phyloP scores from a whole-genome alignment of 441 rosid species.

The Geranium incanum region DNA sequence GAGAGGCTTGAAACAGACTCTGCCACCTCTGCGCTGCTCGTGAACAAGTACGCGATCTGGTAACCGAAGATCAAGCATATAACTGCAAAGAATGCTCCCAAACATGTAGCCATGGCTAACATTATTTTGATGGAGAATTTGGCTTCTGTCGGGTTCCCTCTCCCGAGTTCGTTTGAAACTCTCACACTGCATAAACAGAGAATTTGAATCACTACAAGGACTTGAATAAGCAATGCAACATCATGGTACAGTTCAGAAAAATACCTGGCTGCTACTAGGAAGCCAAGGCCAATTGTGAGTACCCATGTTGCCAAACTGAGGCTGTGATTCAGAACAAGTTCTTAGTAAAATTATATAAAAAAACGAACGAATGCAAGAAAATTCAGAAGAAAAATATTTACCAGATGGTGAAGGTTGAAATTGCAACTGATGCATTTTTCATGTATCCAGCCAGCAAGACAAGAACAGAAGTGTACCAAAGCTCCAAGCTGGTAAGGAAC shows the following conservation, averaged over 20 bases:
- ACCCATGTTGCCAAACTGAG: conserved; percentile 45
- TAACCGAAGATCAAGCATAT: conserved; percentile 26
- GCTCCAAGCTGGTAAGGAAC: conserved; percentile 39
- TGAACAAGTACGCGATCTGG: conserved; percentile 28
- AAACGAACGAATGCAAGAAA: background rate
- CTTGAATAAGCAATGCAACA: background rate
- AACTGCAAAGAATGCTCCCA: conserved; percentile 30
- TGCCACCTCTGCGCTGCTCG: conserved; percentile 26
- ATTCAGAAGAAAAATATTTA: conserved; percentile 10
- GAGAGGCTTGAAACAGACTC: conserved; percentile 35
- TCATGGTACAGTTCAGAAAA: background rate
- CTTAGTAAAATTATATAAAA: too few relatives aligned
- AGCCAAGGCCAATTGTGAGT: conserved; percentile 29
- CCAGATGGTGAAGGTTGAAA: conserved; percentile 72
- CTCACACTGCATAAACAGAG: conserved; percentile 28
- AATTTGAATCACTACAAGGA: background rate
- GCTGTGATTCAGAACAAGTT: conserved; percentile 26
- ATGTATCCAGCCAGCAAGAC: conserved; percentile 59
- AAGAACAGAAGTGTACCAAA: conserved; percentile 50
- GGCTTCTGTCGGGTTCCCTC: conserved; percentile 30
- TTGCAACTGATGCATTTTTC: conserved; percentile 38
- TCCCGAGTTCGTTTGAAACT: conserved; percentile 42
- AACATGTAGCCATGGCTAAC: conserved; percentile 9
- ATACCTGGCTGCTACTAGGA: conserved; percentile 31
- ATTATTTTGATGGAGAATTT: conserved; percentile 30